A percentile compares a stretch with the other conserved stretches of the same genome.
phyloP scores from a whole-genome alignment of 768 basidiomycete species.

The Udeniomyces megalosporus region DNA sequence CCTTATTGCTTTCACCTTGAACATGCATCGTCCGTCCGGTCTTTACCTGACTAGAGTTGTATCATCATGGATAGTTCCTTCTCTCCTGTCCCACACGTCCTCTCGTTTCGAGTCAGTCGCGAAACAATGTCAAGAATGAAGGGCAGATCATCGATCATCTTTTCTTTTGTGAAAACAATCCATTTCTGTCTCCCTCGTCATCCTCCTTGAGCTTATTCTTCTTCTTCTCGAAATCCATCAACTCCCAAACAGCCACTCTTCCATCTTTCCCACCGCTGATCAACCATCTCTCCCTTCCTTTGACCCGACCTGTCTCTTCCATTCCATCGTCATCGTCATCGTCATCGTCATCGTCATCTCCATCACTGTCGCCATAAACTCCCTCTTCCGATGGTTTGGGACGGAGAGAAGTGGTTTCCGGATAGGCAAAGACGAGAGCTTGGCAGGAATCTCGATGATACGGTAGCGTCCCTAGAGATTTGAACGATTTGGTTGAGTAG shows the following conservation, averaged over 20 bases:
- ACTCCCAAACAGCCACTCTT: constrained; percentile 54
- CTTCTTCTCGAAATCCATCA: constrained; percentile 33
- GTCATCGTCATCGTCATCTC: constrained; percentile 37
- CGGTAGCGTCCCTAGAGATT: constrained; percentile 62
- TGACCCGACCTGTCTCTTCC: constrained; percentile 29
- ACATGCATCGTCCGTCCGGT: too few species aligned
- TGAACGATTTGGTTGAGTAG: constrained; percentile 63
- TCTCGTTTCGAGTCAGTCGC: too few species aligned
- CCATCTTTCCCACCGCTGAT: constrained; percentile 49
- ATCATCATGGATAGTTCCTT: too few species aligned
- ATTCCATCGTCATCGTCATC: not conserved
- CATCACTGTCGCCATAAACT: constrained; percentile 30
- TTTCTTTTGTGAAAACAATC: too few species aligned
- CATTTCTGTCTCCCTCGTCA: too few species aligned
- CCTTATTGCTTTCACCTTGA: too few species aligned
- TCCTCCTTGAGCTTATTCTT: too few species aligned
- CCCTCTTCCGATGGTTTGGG: constrained; percentile 21
- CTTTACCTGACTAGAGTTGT: too few species aligned
- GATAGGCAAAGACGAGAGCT: constrained; percentile 48
- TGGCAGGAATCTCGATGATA: constrained; percentile 72
- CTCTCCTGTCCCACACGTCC: too few species aligned
- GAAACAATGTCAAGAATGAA: too few species aligned
- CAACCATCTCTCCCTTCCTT: constrained; percentile 43
- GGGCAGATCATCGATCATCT: too few species aligned
- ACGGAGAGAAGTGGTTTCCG: not conserved